Conservation (phyloP, 2,329 filamentous ascomycete species). For the Cladosporium velox region DNA sequence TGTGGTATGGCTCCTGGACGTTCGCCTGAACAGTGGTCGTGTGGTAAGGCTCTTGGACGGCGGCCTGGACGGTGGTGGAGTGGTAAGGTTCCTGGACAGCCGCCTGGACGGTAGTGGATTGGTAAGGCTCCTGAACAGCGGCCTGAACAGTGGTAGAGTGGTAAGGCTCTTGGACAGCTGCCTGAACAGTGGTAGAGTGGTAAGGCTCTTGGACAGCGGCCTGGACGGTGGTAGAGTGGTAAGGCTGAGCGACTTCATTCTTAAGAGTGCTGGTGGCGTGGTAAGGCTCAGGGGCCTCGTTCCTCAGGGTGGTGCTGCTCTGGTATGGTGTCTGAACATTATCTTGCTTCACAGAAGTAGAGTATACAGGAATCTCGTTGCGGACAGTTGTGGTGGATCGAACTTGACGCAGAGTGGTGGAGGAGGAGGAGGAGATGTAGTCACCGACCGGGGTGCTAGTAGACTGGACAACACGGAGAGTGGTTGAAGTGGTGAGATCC, state of each 20-base stretch:
- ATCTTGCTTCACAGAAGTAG: not conserved
- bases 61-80: not conserved
- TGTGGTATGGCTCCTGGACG: not conserved
- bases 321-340: not conserved
- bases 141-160: not conserved
- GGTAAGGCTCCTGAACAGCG: not conserved
- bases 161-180: not conserved
- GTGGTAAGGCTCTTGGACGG: not conserved
- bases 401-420: not conserved
- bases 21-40: not conserved
- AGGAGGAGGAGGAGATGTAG: not conserved
- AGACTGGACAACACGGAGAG: not conserved
- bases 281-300: not conserved
- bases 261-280: not conserved
- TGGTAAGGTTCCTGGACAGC: not conserved
- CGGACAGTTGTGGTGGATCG: not conserved
- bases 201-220: not conserved
- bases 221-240: not conserved
- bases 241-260: no score
- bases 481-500: not conserved
- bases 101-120: not conserved
- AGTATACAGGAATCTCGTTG: not conserved
- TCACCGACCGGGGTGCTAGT: not conserved
- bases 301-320: not conserved
- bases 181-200: not conserved